Evolutionary conservation across 2,329 filamentous ascomycete species (phyloP), one percentile per base, ranked within the genome.

Genomic region (Botrytis deweyae): DNA sequence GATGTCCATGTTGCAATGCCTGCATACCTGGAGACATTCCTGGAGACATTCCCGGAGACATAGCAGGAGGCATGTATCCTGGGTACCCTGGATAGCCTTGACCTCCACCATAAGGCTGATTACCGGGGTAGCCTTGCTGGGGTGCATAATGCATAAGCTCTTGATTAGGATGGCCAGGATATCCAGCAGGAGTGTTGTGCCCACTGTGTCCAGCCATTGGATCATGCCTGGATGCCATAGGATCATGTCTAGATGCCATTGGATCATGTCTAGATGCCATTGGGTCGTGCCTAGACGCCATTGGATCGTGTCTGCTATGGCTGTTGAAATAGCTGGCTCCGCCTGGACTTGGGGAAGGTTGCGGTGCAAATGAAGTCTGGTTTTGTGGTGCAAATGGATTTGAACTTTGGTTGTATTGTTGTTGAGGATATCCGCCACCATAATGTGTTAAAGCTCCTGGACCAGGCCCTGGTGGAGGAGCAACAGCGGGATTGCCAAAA

Each of bases 181-280:
- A 72, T 29, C 70, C 70, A 61, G 75, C 76, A 52, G 79, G 76
- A 18, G 76, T 72, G 65, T 75, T 79, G 58, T 79, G 77, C 14
- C 75, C 75, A 75, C 74, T 79, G 52, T 80, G 77, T 16, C 75
- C 75, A 74, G 74, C 83, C 84, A 79, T 87, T 84, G 77, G 84
- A 74, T 67, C 64, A 62, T 79, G 77, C 22, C 75, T 74, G 73
- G 74, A 79, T 8, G 52, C 83, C 84, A 79, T 87, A 84, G 77
- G 84, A 74, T 75, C 78, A 46, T 79, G 77, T 10, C 75, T 74
- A 73, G 74, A 55, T 16, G 3, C 83, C 84, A 79, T 87, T 84
- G 77, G 84, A 74, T 86, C 88, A n/a, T 80, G 78, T 40, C 42
- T 64, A 44, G 74, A 55, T 16, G 12, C 83, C 84, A 79, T 87